A percentile compares a stretch with the other conserved stretches of the same genome.
These are phyloP conservation scores for Ogataea corticis DNA, from an alignment of 805 yeast genomes.

Conservation along the genomic window DNA sequence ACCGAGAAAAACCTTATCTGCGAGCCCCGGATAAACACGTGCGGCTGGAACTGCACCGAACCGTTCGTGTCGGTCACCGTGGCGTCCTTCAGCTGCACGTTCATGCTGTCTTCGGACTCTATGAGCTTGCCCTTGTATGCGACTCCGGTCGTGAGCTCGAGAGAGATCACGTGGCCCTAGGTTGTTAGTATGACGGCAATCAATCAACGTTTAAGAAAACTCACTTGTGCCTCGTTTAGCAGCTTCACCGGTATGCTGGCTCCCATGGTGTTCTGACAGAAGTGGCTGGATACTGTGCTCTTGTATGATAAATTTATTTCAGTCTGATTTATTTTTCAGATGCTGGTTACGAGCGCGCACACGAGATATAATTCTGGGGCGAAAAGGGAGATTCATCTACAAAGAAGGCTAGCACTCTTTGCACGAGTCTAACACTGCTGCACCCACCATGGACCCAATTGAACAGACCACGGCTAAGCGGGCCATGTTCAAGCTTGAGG, in stretches of 20 bases:
- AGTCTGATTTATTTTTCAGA: background rate
- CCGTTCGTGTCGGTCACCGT: slow-evolving; percentile 79
- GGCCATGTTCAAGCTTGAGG: slow-evolving; percentile 29
- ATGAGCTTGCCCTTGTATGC: slow-evolving; percentile 83
- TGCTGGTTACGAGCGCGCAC: background rate
- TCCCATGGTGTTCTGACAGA: slow-evolving; percentile 41
- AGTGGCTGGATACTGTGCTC: too few species aligned
- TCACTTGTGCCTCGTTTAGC: slow-evolving; percentile 73
- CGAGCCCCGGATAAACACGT: slow-evolving; percentile 89
- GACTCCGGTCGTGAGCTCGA: slow-evolving; percentile 84
- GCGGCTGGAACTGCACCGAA: slow-evolving; percentile 70
- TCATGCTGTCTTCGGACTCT: slow-evolving; percentile 93
- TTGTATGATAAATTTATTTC: too few species aligned
- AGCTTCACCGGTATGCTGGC: slow-evolving; percentile 84
- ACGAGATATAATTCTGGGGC: background rate
- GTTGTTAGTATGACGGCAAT: slow-evolving; percentile 4
- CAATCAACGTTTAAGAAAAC: slow-evolving; percentile 12
- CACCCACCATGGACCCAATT: slow-evolving; percentile 18
- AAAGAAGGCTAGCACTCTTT: background rate
- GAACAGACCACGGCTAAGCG: slow-evolving; percentile 10
- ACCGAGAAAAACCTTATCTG: slow-evolving; percentile 80
- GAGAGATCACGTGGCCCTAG: slow-evolving; percentile 77
- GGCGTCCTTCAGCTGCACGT: slow-evolving; percentile 80
- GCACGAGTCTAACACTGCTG: background rate
- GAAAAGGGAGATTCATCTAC: background rate